Evolutionary conservation across 257 asterid species (phyloP).

Genomic region (Nicotiana otophora): DNA sequence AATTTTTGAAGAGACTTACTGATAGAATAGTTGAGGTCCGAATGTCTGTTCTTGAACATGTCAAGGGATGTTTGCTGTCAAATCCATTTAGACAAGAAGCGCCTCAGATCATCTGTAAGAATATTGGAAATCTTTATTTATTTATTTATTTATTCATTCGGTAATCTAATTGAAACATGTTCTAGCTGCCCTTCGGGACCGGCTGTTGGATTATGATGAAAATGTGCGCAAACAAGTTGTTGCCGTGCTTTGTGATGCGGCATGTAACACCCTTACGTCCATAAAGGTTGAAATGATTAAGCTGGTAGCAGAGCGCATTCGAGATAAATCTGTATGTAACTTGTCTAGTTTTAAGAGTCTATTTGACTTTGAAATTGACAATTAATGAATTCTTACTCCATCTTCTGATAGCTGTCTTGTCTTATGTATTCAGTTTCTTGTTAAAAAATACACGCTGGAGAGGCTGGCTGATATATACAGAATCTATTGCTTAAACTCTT

Average conservation of each 20-base stretch:
- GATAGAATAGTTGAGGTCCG: slow-evolving; percentile 85
- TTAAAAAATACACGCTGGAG: slow-evolving; percentile 85
- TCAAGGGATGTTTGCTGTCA: slow-evolving; percentile 65
- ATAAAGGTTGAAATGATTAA: slow-evolving; percentile 64
- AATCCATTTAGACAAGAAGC: slow-evolving; percentile 73
- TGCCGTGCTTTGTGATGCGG: slow-evolving; percentile 77
- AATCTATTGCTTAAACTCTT: slow-evolving; percentile 49
- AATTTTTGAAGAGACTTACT: slow-evolving; percentile 81
- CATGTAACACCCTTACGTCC: slow-evolving; percentile 55
- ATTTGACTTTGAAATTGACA: slow-evolving; percentile 5
- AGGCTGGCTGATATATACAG: slow-evolving; percentile 82
- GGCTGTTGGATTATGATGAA: slow-evolving; percentile 83
- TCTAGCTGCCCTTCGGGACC: slow-evolving; percentile 84
- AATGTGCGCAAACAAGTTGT: slow-evolving; percentile 93
- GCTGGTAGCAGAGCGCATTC: slow-evolving; percentile 90
- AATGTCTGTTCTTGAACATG: slow-evolving; percentile 77
- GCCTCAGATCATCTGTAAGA: slow-evolving; percentile 78
- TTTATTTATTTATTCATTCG: slow-evolving; percentile 14
- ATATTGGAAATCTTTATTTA: slow-evolving; percentile 3
- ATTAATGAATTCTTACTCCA: slow-evolving; percentile 10
- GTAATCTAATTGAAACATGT: slow-evolving; percentile 28
- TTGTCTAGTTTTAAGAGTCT: background rate
- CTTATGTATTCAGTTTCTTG: slow-evolving; percentile 56
- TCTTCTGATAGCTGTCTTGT: slow-evolving; percentile 11
- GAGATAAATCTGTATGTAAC: slow-evolving; percentile 85